These are phyloP conservation scores for Bruguiera parviflora DNA, from an alignment of 345 rosid species.

Conservation along the genomic window DNA sequence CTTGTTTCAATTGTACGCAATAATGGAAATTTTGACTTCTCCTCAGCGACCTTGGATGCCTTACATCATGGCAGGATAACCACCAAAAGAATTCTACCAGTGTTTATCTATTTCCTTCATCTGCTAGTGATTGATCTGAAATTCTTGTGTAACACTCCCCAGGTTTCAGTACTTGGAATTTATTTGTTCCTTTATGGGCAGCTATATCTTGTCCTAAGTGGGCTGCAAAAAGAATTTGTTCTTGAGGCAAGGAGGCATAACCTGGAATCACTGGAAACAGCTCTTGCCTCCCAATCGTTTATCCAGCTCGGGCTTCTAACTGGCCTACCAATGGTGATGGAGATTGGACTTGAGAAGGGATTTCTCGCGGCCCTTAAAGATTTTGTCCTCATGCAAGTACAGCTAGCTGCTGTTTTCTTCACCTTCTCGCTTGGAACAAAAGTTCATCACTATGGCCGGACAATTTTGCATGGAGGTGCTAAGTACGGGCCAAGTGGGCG, in stretches of 20 bases:
- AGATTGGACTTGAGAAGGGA: conserved; percentile 93
- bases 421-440: conserved; percentile 95
- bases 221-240: conserved; percentile 69
- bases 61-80: background rate
- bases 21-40: background rate
- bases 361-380: conserved; percentile 86
- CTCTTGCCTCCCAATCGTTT: conserved; percentile 96
- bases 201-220: conserved; percentile 92
- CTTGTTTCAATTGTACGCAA: background rate
- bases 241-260: conserved; percentile 69
- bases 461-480: conserved; percentile 89
- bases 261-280: conserved; percentile 83
- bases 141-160: conserved; percentile 16
- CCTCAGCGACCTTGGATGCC: background rate
- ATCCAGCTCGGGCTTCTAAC: conserved; percentile 95
- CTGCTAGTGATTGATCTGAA: background rate
- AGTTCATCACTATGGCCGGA: conserved; percentile 84
- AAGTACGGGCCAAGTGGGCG: conserved; percentile 93
- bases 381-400: conserved; percentile 94
- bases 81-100: too few relatives aligned
- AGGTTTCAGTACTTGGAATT: conserved; percentile 80
- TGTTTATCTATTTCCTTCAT: too few relatives aligned
- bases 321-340: conserved; percentile 99
- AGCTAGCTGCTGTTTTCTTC: conserved; percentile 92
- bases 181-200: conserved; percentile 92